phyloP scores from a whole-genome alignment of 257 asterid genomes.

The Solanum habrochaites region DNA sequence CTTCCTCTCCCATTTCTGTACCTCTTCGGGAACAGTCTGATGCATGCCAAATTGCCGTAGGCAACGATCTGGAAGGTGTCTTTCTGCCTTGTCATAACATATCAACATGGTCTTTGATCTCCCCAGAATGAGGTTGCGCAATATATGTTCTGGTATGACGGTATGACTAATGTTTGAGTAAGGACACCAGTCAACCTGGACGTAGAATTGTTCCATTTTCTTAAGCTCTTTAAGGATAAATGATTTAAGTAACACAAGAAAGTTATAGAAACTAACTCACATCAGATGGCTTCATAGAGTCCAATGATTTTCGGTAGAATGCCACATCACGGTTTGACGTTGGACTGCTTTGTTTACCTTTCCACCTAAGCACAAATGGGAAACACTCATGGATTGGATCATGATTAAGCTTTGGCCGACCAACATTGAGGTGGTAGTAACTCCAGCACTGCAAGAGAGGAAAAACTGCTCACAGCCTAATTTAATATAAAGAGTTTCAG shows the following conservation, averaged over 20 bases:
- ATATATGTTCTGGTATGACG: slow-evolving; percentile 60
- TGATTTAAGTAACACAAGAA: background rate
- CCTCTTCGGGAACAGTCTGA: slow-evolving; percentile 72
- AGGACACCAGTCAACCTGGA: slow-evolving; percentile 93
- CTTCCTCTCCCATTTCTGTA: slow-evolving; percentile 87
- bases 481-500: background rate
- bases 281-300: slow-evolving; percentile 40
- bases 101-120: slow-evolving; percentile 91
- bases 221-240: background rate
- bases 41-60: slow-evolving; percentile 85
- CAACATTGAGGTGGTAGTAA: slow-evolving; percentile 81
- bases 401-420: slow-evolving; percentile 86
- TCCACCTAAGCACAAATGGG: slow-evolving; percentile 96
- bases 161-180: slow-evolving; percentile 79
- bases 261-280: slow-evolving; percentile 22
- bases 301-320: slow-evolving; percentile 80
- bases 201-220: background rate
- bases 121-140: slow-evolving; percentile 75
- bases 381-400: slow-evolving; percentile 92
- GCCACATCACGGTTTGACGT: slow-evolving; percentile 91
- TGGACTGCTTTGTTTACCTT: slow-evolving; percentile 93
- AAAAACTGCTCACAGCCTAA: slow-evolving; percentile 3
- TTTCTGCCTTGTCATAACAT: slow-evolving; percentile 92
- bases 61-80: slow-evolving; percentile 97
- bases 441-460: slow-evolving; percentile 86